Percentiles rank a stretch among this genome's conserved stretches.
Evolutionary conservation across 495 filamentous ascomycete genomes (phyloP).

Genomic region (Physcia stellaris): DNA sequence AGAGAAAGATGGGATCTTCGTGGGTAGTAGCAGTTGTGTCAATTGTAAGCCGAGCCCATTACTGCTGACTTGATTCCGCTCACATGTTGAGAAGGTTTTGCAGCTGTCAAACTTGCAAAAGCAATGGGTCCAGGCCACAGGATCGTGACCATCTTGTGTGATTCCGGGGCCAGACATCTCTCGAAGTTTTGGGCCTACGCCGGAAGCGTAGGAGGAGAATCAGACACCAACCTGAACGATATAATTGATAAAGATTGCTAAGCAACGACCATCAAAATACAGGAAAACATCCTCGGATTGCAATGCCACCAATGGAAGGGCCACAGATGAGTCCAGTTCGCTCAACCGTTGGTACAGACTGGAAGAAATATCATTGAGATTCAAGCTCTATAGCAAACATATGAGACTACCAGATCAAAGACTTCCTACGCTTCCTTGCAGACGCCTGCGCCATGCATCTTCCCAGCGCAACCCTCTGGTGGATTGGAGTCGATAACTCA

Average conservation of each 20-base stretch:
- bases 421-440: too few species aligned
- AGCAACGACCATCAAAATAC: too few species aligned
- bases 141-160: slow-evolving; percentile 85
- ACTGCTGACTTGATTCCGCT: not conserved
- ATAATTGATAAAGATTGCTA: slow-evolving; percentile 23
- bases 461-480: too few species aligned
- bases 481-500: too few species aligned
- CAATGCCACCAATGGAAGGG: not conserved
- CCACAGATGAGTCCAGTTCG: not conserved
- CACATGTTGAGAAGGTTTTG: slow-evolving; percentile 43
- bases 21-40: slow-evolving; percentile 85
- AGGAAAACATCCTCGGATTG: too few species aligned
- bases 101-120: slow-evolving; percentile 67
- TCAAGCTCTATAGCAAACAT: too few species aligned
- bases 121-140: slow-evolving; percentile 60
- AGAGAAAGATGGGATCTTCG: slow-evolving; percentile 90
- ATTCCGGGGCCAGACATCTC: slow-evolving; percentile 80
- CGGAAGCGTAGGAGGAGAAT: slow-evolving; percentile 49
- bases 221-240: slow-evolving; percentile 36
- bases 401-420: too few species aligned
- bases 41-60: slow-evolving; percentile 50
- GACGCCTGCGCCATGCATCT: too few species aligned
- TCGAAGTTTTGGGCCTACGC: slow-evolving; percentile 88
- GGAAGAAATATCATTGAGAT: too few species aligned
- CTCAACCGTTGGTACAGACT: not conserved